Conservation (phyloP, 176 grass and related monocot genomes). For the Ensete ventricosum region DNA sequence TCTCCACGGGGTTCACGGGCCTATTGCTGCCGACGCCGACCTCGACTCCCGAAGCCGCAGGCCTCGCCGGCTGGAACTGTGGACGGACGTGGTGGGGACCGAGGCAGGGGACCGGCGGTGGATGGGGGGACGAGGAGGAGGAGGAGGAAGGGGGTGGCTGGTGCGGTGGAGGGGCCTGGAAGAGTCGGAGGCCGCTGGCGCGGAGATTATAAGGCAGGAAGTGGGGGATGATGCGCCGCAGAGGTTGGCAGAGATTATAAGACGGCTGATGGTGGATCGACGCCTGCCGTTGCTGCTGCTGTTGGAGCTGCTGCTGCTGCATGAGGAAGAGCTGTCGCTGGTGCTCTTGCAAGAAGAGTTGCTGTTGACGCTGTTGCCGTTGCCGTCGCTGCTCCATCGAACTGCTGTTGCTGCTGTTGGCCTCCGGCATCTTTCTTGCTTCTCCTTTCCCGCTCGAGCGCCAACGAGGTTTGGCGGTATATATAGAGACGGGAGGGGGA, state of each 20-base stretch:
- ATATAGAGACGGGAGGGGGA: too few species aligned
- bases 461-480: too few species aligned
- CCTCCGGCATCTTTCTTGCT: too few species aligned
- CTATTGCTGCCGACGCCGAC: slow-evolving; percentile 8
- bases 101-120: slow-evolving; percentile 13
- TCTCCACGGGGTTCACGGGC: slow-evolving; percentile 48
- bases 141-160: too few species aligned
- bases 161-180: not conserved
- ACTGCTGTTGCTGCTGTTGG: too few species aligned
- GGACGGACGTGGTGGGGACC: slow-evolving; percentile 16
- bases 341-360: slow-evolving; percentile 32
- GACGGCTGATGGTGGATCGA: slow-evolving; percentile 26
- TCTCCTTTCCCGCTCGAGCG: too few species aligned
- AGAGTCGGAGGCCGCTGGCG: slow-evolving; percentile 59
- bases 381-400: not conserved
- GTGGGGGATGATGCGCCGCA: slow-evolving; percentile 76
- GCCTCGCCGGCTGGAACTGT: slow-evolving; percentile 24
- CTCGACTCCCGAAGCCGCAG: not conserved
- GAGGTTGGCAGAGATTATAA: slow-evolving; percentile 9
- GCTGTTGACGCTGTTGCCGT: slow-evolving; percentile 10
- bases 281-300: slow-evolving; percentile 5
- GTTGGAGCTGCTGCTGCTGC: slow-evolving; percentile 26
- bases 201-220: slow-evolving; percentile 98
- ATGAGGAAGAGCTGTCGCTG: slow-evolving; percentile 65
- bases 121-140: slow-evolving; percentile 16